Evolutionary conservation across 495 filamentous ascomycete species (phyloP).

Genomic region (Talaromyces thailandensis): DNA sequence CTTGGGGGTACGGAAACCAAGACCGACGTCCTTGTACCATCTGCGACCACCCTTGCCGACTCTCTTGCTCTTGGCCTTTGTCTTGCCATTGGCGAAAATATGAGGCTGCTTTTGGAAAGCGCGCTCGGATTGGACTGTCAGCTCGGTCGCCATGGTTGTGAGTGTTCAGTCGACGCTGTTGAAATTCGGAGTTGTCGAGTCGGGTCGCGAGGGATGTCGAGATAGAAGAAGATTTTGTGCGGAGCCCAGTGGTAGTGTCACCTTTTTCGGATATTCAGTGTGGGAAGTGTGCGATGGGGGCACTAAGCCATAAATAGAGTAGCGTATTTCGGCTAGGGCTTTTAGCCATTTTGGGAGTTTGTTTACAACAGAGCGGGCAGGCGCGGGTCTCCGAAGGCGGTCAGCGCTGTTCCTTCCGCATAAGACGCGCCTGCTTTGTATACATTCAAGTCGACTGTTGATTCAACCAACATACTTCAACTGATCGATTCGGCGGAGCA

Average conservation of each 20-base stretch:
- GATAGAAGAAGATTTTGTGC: slow-evolving; percentile 34
- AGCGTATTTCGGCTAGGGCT: slow-evolving; percentile 35
- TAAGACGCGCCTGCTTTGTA: slow-evolving; percentile 22
- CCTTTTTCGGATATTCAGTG: slow-evolving; percentile 22
- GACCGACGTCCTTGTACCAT: slow-evolving; percentile 99
- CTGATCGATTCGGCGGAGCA: neutral
- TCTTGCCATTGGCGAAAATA: slow-evolving; percentile 95
- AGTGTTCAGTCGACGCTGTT: slow-evolving; percentile 34
- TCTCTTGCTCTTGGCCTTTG: slow-evolving; percentile 76
- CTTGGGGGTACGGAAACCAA: slow-evolving; percentile 97
- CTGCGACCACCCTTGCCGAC: slow-evolving; percentile 77
- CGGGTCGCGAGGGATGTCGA: slow-evolving; percentile 15
- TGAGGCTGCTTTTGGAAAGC: slow-evolving; percentile 99
- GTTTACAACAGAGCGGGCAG: slow-evolving; percentile 25
- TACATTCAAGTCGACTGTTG: neutral
- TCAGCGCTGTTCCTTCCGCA: neutral
- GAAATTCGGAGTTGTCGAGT: slow-evolving; percentile 26
- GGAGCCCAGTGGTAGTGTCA: slow-evolving; percentile 6
- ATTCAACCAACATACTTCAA: neutral
- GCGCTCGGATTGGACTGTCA: slow-evolving; percentile 96
- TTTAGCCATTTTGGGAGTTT: slow-evolving; percentile 19
- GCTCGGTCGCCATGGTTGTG: slow-evolving; percentile 94
- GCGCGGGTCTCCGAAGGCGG: slow-evolving; percentile 1
- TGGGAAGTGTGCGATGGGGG: slow-evolving; percentile 29
- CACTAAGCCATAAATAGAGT: slow-evolving; percentile 26